A percentile compares a stretch with the other conserved stretches of the same genome.
Evolutionary conservation across 106 monocot genomes (phyloP).

Genomic region (Vanilla planifolia): DNA sequence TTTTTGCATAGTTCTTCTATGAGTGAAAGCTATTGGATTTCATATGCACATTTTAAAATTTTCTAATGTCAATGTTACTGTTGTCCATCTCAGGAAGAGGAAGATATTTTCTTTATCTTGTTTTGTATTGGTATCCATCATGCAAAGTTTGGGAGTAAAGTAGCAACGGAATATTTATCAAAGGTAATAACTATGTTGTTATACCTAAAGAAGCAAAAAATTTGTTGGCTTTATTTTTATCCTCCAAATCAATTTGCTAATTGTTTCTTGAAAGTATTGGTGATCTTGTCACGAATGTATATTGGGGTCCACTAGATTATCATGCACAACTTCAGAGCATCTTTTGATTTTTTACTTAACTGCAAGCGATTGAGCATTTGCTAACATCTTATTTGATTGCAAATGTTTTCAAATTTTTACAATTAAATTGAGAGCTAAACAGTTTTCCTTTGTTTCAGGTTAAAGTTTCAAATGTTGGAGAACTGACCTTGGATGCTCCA

Average conservation of each 20-base stretch:
- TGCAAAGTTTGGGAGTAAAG: conserved; percentile 35
- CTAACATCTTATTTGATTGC: neutral
- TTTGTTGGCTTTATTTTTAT: no score
- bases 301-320: no score
- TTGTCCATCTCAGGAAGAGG: conserved; percentile 57
- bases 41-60: no score
- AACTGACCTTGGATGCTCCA: conserved; percentile 52
- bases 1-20: no score
- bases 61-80: neutral
- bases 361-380: neutral
- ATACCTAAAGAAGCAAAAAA: no score
- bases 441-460: conserved; percentile 35
- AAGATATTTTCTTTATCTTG: conserved; percentile 52
- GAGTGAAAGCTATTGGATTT: no score
- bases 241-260: no score
- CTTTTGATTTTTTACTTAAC: no score
- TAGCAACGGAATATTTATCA: conserved; percentile 31
- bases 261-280: no score
- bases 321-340: no score
- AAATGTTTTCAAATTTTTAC: neutral
- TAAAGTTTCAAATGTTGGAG: conserved; percentile 28
- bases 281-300: no score
- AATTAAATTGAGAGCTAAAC: neutral
- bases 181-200: conserved; percentile 40
- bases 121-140: conserved; percentile 54